Evolutionary conservation across 305 asterid genomes (phyloP).

Genomic region (Fraxinus floribunda): DNA sequence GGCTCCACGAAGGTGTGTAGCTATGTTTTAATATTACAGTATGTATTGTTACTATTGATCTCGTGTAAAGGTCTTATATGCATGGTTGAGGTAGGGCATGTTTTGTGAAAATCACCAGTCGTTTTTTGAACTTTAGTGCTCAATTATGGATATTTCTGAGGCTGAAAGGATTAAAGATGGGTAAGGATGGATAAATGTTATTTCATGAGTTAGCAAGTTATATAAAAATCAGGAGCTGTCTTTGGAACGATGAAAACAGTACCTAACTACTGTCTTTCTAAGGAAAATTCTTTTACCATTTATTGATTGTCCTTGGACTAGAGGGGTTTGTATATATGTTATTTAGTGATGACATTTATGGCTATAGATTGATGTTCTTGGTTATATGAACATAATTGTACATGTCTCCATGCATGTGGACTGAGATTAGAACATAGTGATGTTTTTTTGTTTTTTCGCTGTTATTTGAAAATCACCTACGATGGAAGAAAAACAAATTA

Average conservation of each 20-base stretch:
- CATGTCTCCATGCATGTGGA: not conserved
- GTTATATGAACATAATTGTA: not conserved
- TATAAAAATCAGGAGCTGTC: not conserved
- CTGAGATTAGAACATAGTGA: not conserved
- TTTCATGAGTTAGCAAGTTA: not conserved
- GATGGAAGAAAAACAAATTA: not conserved
- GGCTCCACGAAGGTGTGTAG: conserved; percentile 45
- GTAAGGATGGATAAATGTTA: not conserved
- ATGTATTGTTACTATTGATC: not conserved
- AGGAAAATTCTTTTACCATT: not conserved
- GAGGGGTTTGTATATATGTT: not conserved
- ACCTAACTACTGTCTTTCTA: not conserved
- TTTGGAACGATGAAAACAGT: not conserved
- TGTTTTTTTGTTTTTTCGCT: not conserved
- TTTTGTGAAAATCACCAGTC: not conserved
- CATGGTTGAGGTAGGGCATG: not conserved
- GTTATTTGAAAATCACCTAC: not conserved
- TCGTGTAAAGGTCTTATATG: not conserved
- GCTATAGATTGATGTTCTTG: not conserved
- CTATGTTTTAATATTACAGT: conserved; percentile 5
- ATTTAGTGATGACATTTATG: not conserved
- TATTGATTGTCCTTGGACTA: not conserved
- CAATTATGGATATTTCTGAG: not conserved
- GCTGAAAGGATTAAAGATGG: not conserved
- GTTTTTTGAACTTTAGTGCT: not conserved